phyloP scores from a whole-genome alignment of 768 basidiomycete genomes.

The Pleurotus pulmonarius region DNA sequence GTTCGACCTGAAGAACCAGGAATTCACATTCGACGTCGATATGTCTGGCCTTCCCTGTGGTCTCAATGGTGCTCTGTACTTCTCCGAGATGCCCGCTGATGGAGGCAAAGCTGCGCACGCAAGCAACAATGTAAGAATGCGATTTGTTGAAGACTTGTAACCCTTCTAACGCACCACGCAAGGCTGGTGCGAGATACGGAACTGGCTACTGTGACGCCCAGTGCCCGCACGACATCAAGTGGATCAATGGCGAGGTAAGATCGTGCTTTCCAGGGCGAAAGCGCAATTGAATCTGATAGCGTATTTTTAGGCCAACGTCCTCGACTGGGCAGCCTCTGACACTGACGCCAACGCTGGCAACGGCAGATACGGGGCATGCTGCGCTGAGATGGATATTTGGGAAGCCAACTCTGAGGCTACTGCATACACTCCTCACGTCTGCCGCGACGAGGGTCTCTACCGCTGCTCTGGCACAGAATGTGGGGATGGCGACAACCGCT shows the following conservation, averaged over 20 bases:
- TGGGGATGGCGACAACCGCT: slow-evolving; percentile 35
- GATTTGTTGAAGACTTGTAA: too few species aligned
- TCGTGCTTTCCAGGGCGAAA: slow-evolving; percentile 23
- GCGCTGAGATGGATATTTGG: slow-evolving; percentile 44
- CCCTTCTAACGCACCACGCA: too few species aligned
- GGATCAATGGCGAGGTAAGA: slow-evolving; percentile 36
- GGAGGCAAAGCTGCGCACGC: not conserved
- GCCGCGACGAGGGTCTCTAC: slow-evolving; percentile 26
- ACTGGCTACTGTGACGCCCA: slow-evolving; percentile 21
- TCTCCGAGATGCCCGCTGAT: slow-evolving; percentile 2
- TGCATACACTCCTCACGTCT: slow-evolving; percentile 39
- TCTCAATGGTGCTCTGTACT: slow-evolving; percentile 43
- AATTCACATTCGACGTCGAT: slow-evolving; percentile 62
- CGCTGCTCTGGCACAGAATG: slow-evolving; percentile 31
- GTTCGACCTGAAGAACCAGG: slow-evolving; percentile 48
- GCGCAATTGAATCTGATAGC: not conserved
- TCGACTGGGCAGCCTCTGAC: slow-evolving; percentile 6
- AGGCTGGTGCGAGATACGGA: slow-evolving; percentile 27
- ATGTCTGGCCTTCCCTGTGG: slow-evolving; percentile 45
- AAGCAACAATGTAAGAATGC: slow-evolving; percentile 39
- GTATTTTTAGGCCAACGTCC: not conserved
- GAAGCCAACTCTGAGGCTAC: slow-evolving; percentile 38
- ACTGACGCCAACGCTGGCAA: slow-evolving; percentile 31
- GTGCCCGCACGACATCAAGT: slow-evolving; percentile 43
- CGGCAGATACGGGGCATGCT: slow-evolving; percentile 37